Base-by-base conservation (phyloP, 345 rosid species). In the Dovyalis caffra region DNA sequence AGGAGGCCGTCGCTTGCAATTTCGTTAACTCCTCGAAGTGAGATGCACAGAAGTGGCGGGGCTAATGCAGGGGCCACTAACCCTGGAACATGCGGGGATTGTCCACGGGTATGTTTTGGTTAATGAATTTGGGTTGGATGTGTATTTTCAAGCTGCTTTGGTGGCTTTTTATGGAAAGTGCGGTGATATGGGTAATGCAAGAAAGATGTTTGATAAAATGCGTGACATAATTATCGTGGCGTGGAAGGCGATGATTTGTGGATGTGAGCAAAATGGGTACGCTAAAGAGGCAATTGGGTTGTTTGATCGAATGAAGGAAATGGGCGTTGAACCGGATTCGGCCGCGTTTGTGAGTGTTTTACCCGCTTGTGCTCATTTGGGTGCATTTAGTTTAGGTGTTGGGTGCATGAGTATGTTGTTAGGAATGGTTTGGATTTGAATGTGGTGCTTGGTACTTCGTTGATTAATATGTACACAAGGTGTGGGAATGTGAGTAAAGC, bases 191-290 rank as follows among this genome's bases (percentile, higher is more conserved):
- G 16, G 60, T 37, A 67, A 64, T 32, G 97, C 98, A 11, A 87
- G 91, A 43, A 76, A 74, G 65, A 83, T 91, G 88, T 94, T 94
- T 73, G 97, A 90, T 66, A 84, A 60, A 86, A 85, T 91, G 89
- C 85, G 84, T 25, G 91, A 76, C 0, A 87, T 75, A 79, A 84
- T 86, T 9, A 29, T 89, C 23, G 97, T 94, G 34, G 89, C 96
- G 1, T 94, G 97, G 97, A 94, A 94, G 73, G 86, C 96, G 28
- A 86, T 92, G 74, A 79, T 94, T 78, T 94, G 93, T 0, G 92
- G 94, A 14, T 90, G 88, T 31, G 98, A 92, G 81, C 98, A 90
- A 75, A 88, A 89, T 51, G 98, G 96, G 61, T 73, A 72, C 61
- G 88, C 85, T 8, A 84, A 83, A 31, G 88, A 90, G 69, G 96